phyloP scores from a whole-genome alignment of 257 asterid genomes.

The Scutellaria minor region DNA sequence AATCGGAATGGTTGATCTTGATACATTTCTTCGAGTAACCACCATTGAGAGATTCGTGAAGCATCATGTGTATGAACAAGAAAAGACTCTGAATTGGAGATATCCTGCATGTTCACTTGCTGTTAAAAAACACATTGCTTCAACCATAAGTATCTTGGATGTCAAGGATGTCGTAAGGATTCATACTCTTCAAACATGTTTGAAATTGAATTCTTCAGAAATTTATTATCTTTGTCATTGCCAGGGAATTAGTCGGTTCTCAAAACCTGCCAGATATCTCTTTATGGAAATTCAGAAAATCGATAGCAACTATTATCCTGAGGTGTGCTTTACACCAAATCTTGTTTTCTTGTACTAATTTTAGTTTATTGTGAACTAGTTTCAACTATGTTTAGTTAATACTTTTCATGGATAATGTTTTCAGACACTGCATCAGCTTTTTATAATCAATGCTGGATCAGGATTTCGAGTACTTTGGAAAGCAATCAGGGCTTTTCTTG shows the following conservation, averaged over 20 bases:
- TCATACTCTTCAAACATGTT: background rate
- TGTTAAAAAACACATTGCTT: constrained; percentile 74
- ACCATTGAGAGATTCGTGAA: constrained; percentile 67
- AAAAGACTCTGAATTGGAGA: constrained; percentile 69
- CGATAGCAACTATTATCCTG: constrained; percentile 80
- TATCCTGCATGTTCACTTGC: constrained; percentile 75
- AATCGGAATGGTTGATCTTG: constrained; percentile 64
- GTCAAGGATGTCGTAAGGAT: constrained; percentile 70
- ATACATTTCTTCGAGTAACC: constrained; percentile 55
- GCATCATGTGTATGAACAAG: constrained; percentile 71
- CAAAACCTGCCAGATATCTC: constrained; percentile 74
- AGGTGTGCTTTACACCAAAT: constrained; percentile 46
- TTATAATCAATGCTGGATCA: constrained; percentile 71
- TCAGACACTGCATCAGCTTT: constrained; percentile 75
- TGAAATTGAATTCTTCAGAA: background rate
- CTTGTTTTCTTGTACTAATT: background rate
- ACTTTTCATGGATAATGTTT: constrained; percentile 21
- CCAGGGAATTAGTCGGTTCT: constrained; percentile 67
- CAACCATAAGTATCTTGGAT: constrained; percentile 78
- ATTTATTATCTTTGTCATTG: no score
- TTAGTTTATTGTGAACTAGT: background rate
- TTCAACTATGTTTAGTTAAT: background rate
- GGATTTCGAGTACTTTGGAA: constrained; percentile 73
- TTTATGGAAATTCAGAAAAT: constrained; percentile 75
- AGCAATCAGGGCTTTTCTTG: constrained; percentile 69